These are phyloP conservation scores for Pythium rhizo-oryzae DNA, from an alignment of 352 stramenopile species.

Conservation along the genomic window DNA sequence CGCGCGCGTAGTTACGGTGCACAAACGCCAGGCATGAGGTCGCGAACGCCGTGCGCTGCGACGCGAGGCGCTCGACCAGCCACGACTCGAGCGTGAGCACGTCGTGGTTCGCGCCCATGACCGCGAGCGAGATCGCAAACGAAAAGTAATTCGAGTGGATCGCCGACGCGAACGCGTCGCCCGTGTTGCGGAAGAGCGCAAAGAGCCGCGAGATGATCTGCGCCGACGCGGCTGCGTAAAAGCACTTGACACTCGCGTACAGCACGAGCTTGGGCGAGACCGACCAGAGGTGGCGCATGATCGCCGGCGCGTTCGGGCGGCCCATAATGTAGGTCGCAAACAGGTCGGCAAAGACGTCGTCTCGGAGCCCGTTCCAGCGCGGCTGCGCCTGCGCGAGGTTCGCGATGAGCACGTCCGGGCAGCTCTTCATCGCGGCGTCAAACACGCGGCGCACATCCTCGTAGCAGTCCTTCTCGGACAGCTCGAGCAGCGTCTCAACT, in stretches of 20 bases:
- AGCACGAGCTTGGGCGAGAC: conserved; percentile 84
- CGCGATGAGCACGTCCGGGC: conserved; percentile 84
- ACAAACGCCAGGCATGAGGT: conserved; percentile 86
- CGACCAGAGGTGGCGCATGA: conserved; percentile 88
- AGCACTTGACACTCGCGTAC: conserved; percentile 88
- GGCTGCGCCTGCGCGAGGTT: conserved; percentile 79
- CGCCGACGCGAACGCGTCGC: conserved; percentile 75
- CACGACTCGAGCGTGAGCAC: conserved; percentile 84
- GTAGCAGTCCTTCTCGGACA: conserved; percentile 87
- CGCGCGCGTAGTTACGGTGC: conserved; percentile 82
- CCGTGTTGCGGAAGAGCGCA: conserved; percentile 83
- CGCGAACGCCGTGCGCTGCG: conserved; percentile 81
- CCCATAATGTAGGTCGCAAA: conserved; percentile 89
- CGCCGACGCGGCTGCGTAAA: conserved; percentile 75
- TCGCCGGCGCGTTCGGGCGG: conserved; percentile 82
- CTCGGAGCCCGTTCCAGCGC: conserved; percentile 81
- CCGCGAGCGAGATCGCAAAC: conserved; percentile 79
- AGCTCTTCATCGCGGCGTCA: conserved; percentile 80
- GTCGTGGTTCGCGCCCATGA: conserved; percentile 88
- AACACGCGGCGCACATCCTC: conserved; percentile 80
- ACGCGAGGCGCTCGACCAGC: conserved; percentile 78
- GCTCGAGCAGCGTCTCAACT: conserved; percentile 76
- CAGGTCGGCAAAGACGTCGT: conserved; percentile 88
- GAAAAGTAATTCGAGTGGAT: conserved; percentile 91
- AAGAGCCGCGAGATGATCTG: conserved; percentile 86